A percentile compares a stretch with the other conserved stretches of the same genome.
Conservation (phyloP, 129 eudicot species). For the Saussurea involucrata region DNA sequence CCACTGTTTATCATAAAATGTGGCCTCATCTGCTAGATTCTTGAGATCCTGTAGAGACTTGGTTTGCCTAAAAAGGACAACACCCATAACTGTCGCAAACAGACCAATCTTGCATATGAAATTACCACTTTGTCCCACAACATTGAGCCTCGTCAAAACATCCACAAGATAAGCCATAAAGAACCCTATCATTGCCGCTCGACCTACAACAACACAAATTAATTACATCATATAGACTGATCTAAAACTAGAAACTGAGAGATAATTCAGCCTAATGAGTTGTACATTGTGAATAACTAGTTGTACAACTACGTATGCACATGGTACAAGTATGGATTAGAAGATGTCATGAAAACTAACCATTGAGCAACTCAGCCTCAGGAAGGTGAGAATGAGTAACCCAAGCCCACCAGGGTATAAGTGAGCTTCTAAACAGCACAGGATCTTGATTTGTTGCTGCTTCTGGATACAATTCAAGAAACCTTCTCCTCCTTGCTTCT, state of each 20-base stretch:
- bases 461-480: too few relatives aligned
- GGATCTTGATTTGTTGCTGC: too few relatives aligned
- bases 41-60: constrained; percentile 44
- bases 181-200: constrained; percentile 79
- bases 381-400: too few relatives aligned
- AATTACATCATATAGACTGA: not conserved
- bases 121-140: constrained; percentile 73
- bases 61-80: constrained; percentile 46
- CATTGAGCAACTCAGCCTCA: constrained; percentile 73
- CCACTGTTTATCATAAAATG: constrained; percentile 68
- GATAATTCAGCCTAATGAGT: not conserved
- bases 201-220: constrained; percentile 33
- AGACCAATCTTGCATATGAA: constrained; percentile 58
- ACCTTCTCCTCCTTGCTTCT: too few relatives aligned
- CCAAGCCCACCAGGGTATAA: too few relatives aligned
- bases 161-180: constrained; percentile 69
- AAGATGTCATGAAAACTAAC: constrained; percentile 20
- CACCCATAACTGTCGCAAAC: constrained; percentile 48
- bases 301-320: not conserved
- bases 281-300: constrained; percentile 5
- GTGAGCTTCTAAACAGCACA: too few relatives aligned
- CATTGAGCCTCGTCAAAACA: constrained; percentile 57
- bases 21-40: constrained; percentile 60
- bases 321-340: not conserved
- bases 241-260: not conserved